A percentile compares a stretch with the other conserved stretches of the same genome.
Evolutionary conservation across 108 stramenopile genomes (phyloP).

Genomic region (Phaeodactylum tricornutum): DNA sequence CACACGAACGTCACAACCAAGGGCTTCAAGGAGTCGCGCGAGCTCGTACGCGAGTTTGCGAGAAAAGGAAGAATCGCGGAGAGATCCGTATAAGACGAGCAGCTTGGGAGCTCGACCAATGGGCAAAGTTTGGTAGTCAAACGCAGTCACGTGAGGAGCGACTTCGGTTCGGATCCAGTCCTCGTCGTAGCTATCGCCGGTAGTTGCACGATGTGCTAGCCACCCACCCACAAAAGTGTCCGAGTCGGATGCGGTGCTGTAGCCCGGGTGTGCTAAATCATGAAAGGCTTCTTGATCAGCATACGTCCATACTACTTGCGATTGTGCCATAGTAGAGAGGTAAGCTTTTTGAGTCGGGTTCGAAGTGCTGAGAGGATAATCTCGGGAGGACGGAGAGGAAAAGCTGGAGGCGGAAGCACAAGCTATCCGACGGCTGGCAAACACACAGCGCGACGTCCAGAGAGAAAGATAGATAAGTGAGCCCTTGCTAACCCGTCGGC

Average conservation of each 20-base stretch:
- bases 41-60: constrained; percentile 35
- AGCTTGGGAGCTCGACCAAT: constrained; percentile 38
- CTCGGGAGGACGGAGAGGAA: too few relatives aligned
- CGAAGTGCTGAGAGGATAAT: too few relatives aligned
- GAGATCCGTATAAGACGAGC: constrained; percentile 43
- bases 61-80: constrained; percentile 34
- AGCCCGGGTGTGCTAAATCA: constrained; percentile 30
- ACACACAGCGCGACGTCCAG: too few relatives aligned
- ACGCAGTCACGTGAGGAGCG: constrained; percentile 15
- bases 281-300: constrained; percentile 18
- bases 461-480: too few relatives aligned
- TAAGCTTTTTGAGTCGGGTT: too few relatives aligned
- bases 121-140: constrained; percentile 27
- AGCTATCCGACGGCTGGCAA: too few relatives aligned
- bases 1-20: constrained; percentile 51
- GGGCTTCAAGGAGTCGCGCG: constrained; percentile 37
- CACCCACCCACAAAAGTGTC: constrained; percentile 29
- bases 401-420: too few relatives aligned
- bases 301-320: not conserved
- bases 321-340: too few relatives aligned
- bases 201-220: constrained; percentile 23
- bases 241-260: constrained; percentile 26
- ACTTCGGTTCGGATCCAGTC: constrained; percentile 7
- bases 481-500: too few relatives aligned
- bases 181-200: not conserved